phyloP scores from a whole-genome alignment of 2,329 filamentous ascomycete genomes.

The Zasmidium angulare region DNA sequence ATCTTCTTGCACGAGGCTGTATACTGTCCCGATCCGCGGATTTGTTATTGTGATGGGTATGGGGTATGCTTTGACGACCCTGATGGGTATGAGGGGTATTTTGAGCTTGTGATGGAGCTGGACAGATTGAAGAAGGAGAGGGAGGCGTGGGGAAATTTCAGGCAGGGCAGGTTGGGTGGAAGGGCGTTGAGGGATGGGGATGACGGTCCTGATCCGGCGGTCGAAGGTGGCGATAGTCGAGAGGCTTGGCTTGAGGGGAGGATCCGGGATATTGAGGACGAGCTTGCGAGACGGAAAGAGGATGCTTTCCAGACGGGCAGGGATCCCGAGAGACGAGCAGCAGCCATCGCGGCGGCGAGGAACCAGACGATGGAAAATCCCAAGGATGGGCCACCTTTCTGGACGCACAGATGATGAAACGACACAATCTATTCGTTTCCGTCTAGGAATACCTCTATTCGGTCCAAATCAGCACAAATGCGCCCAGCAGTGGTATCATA shows the following conservation, averaged over 20 bases:
- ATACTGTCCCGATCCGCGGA: slow-evolving; percentile 52
- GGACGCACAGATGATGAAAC: neutral
- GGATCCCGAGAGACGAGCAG: slow-evolving; percentile 7
- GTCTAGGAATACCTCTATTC: neutral
- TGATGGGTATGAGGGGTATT: slow-evolving; percentile 50
- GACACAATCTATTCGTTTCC: neutral
- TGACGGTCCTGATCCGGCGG: slow-evolving; percentile 7
- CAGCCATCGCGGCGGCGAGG: slow-evolving; percentile 48
- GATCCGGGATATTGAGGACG: slow-evolving; percentile 45
- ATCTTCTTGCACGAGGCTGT: slow-evolving; percentile 56
- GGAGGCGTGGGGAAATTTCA: slow-evolving; percentile 41
- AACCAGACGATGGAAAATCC: slow-evolving; percentile 30
- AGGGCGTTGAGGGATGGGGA: neutral
- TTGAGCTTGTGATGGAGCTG: slow-evolving; percentile 45
- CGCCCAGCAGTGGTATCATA: slow-evolving; percentile 8
- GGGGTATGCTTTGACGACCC: slow-evolving; percentile 60
- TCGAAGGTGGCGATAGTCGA: neutral
- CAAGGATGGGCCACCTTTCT: slow-evolving; percentile 9
- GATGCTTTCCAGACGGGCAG: slow-evolving; percentile 33
- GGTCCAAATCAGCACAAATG: neutral
- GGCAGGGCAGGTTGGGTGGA: slow-evolving; percentile 36
- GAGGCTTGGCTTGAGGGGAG: slow-evolving; percentile 25
- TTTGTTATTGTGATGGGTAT: slow-evolving; percentile 65
- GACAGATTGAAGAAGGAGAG: slow-evolving; percentile 43
- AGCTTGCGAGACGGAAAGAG: slow-evolving; percentile 44